Percentiles rank a stretch among this genome's conserved stretches.
Evolutionary conservation across 2,329 filamentous ascomycete species (phyloP).

Genomic region (Coniochaeta ligniaria): DNA sequence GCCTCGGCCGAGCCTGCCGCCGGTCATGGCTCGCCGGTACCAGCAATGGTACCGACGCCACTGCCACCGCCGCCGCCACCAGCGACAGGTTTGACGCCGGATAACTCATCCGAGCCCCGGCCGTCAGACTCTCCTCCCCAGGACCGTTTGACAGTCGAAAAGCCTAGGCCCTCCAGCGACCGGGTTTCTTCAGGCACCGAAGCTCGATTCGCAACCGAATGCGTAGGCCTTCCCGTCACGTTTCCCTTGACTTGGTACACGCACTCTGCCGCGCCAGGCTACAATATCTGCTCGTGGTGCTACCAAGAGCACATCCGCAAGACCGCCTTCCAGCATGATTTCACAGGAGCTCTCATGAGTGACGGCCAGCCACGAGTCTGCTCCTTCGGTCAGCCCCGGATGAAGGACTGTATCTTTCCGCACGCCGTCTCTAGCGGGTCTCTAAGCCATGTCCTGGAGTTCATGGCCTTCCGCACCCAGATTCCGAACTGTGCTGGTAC

Average conservation of each 20-base stretch:
- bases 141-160: no score
- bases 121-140: no score
- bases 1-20: no score
- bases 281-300: slow-evolving; percentile 32
- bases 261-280: slow-evolving; percentile 23
- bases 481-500: slow-evolving; percentile 22
- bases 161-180: no score
- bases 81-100: no score
- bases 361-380: slow-evolving; percentile 15
- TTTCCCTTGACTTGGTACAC: slow-evolving; percentile 29
- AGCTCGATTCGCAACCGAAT: slow-evolving; percentile 7
- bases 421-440: slow-evolving; percentile 19
- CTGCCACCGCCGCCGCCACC: no score
- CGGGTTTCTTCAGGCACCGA: no score
- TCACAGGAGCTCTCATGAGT: slow-evolving; percentile 11
- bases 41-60: no score
- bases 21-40: no score
- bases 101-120: no score
- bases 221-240: slow-evolving; percentile 18
- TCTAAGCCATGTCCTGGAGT: slow-evolving; percentile 17
- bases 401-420: slow-evolving; percentile 26
- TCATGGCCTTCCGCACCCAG: slow-evolving; percentile 17
- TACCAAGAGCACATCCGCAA: slow-evolving; percentile 27
- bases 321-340: slow-evolving; percentile 20
- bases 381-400: slow-evolving; percentile 22